Percentiles rank a stretch among this genome's conserved stretches.
phyloP scores from a whole-genome alignment of 495 filamentous ascomycete species.

The Xylaria venustula region DNA sequence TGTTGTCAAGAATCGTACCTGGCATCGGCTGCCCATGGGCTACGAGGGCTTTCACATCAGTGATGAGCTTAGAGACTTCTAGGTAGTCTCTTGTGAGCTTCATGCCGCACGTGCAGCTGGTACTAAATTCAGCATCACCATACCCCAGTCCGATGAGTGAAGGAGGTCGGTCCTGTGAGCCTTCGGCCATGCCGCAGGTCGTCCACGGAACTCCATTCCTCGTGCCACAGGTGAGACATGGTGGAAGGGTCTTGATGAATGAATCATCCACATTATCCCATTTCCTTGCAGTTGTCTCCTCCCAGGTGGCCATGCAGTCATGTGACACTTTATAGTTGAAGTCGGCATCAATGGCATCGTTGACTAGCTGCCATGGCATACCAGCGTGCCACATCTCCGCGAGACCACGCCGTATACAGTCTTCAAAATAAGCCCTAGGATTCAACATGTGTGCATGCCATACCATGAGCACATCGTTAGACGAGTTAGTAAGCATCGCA shows the following conservation, averaged over 20 bases:
- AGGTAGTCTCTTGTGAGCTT: slow-evolving; percentile 56
- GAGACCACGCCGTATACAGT: slow-evolving; percentile 64
- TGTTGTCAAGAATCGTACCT: slow-evolving; percentile 56
- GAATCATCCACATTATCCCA: slow-evolving; percentile 62
- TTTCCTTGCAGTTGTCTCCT: slow-evolving; percentile 44
- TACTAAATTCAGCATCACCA: slow-evolving; percentile 59
- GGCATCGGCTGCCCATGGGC: slow-evolving; percentile 54
- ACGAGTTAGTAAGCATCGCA: slow-evolving; percentile 12
- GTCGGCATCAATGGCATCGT: slow-evolving; percentile 61
- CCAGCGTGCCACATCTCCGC: slow-evolving; percentile 61
- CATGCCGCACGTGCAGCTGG: slow-evolving; percentile 46
- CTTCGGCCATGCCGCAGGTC: slow-evolving; percentile 41
- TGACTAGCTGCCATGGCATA: slow-evolving; percentile 69
- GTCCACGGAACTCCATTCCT: slow-evolving; percentile 59
- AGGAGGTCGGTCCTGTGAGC: slow-evolving; percentile 11
- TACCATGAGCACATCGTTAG: slow-evolving; percentile 78
- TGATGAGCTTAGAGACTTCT: slow-evolving; percentile 54
- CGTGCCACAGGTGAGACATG: slow-evolving; percentile 57
- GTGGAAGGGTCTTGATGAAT: slow-evolving; percentile 41
- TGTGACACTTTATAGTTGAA: slow-evolving; percentile 61
- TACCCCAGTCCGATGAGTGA: slow-evolving; percentile 54
- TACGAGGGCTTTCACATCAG: slow-evolving; percentile 50
- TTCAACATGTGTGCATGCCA: slow-evolving; percentile 89
- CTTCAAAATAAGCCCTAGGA: slow-evolving; percentile 74
- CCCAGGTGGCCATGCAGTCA: slow-evolving; percentile 48